Percentiles rank a stretch among this genome's conserved stretches.
Evolutionary conservation across 2,329 filamentous ascomycete species (phyloP).

Genomic region (Fusarium aywerte): DNA sequence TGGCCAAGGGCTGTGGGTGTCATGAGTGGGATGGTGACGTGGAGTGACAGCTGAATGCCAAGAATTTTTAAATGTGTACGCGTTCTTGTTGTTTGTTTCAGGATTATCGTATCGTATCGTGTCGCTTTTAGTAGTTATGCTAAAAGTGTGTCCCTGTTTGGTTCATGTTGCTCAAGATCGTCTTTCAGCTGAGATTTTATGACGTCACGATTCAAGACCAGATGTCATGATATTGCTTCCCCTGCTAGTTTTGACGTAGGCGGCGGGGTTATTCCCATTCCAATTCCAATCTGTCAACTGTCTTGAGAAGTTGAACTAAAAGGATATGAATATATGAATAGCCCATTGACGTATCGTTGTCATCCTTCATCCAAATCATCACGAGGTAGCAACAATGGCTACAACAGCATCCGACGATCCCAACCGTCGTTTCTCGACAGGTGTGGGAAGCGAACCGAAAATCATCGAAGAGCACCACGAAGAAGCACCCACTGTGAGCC

Average conservation of each 20-base stretch:
- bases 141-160: slow-evolving; percentile 6
- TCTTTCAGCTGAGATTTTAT: slow-evolving; percentile 21
- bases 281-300: slow-evolving; percentile 5
- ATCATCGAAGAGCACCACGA: slow-evolving; percentile 45
- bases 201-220: slow-evolving; percentile 22
- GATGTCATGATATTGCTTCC: slow-evolving; percentile 25
- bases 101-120: not conserved
- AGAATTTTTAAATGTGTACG: not conserved
- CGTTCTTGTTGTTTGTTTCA: not conserved
- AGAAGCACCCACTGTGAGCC: slow-evolving; percentile 51
- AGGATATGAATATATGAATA: not conserved
- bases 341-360: not conserved
- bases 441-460: slow-evolving; percentile 46
- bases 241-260: slow-evolving; percentile 36
- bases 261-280: slow-evolving; percentile 32
- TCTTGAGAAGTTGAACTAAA: not conserved
- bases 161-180: not conserved
- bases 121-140: not conserved
- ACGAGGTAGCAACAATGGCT: slow-evolving; percentile 16
- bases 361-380: not conserved
- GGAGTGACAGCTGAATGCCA: not conserved
- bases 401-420: slow-evolving; percentile 10
- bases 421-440: slow-evolving; percentile 31
- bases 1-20: not conserved
- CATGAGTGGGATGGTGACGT: slow-evolving; percentile 33